A percentile compares a stretch with the other conserved stretches of the same genome.
Evolutionary conservation across 2,329 filamentous ascomycete species (phyloP).

Genomic region (Xylaria sp.): DNA sequence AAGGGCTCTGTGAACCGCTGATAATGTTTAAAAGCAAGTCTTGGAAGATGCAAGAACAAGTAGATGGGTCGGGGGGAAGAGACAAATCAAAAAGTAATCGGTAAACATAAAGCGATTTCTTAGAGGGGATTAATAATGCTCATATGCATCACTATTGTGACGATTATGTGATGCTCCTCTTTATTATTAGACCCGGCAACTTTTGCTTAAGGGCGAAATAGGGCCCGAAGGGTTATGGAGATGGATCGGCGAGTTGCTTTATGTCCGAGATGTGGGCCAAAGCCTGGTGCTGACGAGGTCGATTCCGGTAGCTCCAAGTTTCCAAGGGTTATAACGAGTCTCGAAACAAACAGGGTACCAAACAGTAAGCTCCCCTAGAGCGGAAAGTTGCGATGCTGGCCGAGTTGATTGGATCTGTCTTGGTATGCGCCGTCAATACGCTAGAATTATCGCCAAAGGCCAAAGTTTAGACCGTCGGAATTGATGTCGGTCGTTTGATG

Average conservation of each 20-base stretch:
- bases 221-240: constrained; percentile 40
- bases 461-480: neutral
- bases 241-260: constrained; percentile 47
- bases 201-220: constrained; percentile 43
- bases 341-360: constrained; percentile 37
- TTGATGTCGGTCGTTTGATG: neutral
- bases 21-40: constrained; percentile 24
- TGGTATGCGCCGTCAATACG: constrained; percentile 12
- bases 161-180: constrained; percentile 49
- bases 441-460: neutral
- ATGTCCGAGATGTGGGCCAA: constrained; percentile 47
- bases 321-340: constrained; percentile 36
- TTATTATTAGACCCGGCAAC: constrained; percentile 44
- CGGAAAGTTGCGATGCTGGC: constrained; percentile 35
- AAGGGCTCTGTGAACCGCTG: constrained; percentile 7
- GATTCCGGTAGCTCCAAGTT: constrained; percentile 44
- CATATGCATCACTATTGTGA: constrained; percentile 43
- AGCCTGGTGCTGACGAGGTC: constrained; percentile 43
- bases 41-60: constrained; percentile 19
- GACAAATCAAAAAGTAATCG: constrained; percentile 39
- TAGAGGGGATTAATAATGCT: constrained; percentile 49
- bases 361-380: constrained; percentile 37
- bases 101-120: constrained; percentile 41
- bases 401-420: constrained; percentile 13
- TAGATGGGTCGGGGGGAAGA: constrained; percentile 8